These are phyloP conservation scores for Serendipita sp. DNA, from an alignment of 768 basidiomycete species.

Conservation along the genomic window DNA sequence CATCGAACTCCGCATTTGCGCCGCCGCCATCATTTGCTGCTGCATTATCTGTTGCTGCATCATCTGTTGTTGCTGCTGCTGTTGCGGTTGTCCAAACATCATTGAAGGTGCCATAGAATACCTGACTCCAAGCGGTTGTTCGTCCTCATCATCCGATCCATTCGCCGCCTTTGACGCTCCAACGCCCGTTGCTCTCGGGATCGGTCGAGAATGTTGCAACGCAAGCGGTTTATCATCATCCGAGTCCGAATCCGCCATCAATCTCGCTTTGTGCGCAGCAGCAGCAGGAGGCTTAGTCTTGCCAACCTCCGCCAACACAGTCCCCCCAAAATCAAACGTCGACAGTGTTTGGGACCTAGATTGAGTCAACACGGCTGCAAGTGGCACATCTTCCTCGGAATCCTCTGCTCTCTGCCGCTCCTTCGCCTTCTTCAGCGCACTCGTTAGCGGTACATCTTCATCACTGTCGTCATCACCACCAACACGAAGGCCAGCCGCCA, in stretches of 20 bases:
- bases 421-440: conserved; percentile 40
- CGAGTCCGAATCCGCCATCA: conserved; percentile 37
- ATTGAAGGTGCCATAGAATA: conserved; percentile 7
- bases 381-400: conserved; percentile 59
- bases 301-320: conserved; percentile 21
- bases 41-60: conserved; percentile 34
- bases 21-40: neutral
- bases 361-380: conserved; percentile 42
- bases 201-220: conserved; percentile 42
- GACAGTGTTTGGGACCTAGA: too few relatives aligned
- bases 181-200: too few relatives aligned
- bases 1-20: conserved; percentile 42
- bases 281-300: conserved; percentile 16
- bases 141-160: conserved; percentile 6
- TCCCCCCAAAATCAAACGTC: conserved; percentile 32
- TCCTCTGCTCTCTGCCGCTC: conserved; percentile 31
- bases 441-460: conserved; percentile 64
- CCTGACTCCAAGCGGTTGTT: conserved; percentile 41
- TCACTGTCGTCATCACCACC: conserved; percentile 33
- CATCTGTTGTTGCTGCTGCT: conserved; percentile 29
- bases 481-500: conserved; percentile 1
- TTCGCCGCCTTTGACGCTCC: too few relatives aligned
- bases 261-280: conserved; percentile 16
- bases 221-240: conserved; percentile 63
- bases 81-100: conserved; percentile 41